phyloP scores from a whole-genome alignment of 768 basidiomycete species.

The Sarcodon aspratus region DNA sequence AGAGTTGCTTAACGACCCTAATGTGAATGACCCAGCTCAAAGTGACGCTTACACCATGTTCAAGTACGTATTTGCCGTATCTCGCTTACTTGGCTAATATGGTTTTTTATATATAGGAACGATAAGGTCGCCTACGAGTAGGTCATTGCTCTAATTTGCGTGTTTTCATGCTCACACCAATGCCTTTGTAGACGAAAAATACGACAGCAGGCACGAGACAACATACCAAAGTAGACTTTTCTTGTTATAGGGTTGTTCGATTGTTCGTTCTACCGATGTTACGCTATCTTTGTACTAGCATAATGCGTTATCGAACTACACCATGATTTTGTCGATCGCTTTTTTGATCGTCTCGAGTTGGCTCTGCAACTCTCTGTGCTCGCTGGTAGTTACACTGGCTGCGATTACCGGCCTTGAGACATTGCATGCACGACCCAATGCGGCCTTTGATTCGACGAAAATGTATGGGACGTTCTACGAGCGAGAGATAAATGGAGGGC shows the following conservation, averaged over 20 bases:
- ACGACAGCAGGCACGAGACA: conserved; percentile 79
- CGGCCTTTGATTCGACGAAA: conserved; percentile 91
- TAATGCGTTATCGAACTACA: conserved; percentile 2
- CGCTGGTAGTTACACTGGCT: conserved; percentile 93
- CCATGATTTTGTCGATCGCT: conserved; percentile 61
- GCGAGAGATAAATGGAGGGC: not conserved
- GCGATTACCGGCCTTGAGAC: conserved; percentile 93
- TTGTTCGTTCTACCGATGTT: not conserved
- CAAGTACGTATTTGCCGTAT: conserved; percentile 52
- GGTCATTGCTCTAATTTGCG: conserved; percentile 16
- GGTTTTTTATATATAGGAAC: conserved; percentile 43
- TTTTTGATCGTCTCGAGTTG: conserved; percentile 85
- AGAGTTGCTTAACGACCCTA: conserved; percentile 90
- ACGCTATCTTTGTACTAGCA: not conserved
- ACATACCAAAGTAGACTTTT: conserved; percentile 62
- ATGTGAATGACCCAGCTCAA: conserved; percentile 95
- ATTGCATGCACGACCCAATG: conserved; percentile 91
- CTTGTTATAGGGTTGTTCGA: not conserved
- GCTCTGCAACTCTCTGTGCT: conserved; percentile 79
- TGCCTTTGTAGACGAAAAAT: conserved; percentile 51
- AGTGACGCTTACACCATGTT: conserved; percentile 98
- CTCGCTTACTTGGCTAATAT: not conserved
- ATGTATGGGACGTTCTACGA: conserved; percentile 91
- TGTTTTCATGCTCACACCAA: not conserved
- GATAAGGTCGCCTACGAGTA: conserved; percentile 91